Conservation (phyloP, 306 rosid genomes). For the Mimosa bimucronata region DNA sequence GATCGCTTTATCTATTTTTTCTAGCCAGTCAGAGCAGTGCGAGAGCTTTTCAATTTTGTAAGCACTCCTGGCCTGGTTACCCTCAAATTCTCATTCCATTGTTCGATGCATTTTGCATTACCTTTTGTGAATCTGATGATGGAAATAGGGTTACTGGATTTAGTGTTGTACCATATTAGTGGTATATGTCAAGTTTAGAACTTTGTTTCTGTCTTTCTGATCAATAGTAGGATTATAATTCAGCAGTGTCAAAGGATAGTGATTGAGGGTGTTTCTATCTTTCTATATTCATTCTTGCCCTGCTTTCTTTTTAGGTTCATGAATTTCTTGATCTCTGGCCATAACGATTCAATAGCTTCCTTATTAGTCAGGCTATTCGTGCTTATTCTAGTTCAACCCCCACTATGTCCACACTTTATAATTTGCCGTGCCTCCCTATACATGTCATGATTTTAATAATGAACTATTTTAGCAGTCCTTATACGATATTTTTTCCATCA, state of each 20-base stretch:
- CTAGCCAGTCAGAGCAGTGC: slow-evolving; percentile 47
- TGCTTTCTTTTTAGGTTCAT: slow-evolving; percentile 10
- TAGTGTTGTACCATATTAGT: slow-evolving; percentile 45
- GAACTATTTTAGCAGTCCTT: neutral
- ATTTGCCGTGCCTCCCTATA: neutral
- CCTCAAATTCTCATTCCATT: slow-evolving; percentile 36
- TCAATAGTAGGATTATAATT: slow-evolving; percentile 21
- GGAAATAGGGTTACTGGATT: slow-evolving; percentile 34
- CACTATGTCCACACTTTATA: neutral
- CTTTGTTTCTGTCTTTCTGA: slow-evolving; percentile 23
- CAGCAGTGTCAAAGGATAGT: slow-evolving; percentile 13
- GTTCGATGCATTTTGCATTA: slow-evolving; percentile 30
- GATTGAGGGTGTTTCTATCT: slow-evolving; percentile 12
- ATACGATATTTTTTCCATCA: neutral
- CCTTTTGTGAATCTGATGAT: slow-evolving; percentile 37
- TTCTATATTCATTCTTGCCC: neutral
- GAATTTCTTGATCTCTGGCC: slow-evolving; percentile 16
- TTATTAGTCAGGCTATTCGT: too few relatives aligned
- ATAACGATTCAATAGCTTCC: neutral
- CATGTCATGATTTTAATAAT: neutral
- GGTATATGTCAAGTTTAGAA: slow-evolving; percentile 40
- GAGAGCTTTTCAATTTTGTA: slow-evolving; percentile 45
- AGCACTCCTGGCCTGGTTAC: slow-evolving; percentile 55
- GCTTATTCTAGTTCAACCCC: neutral
- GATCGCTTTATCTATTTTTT: slow-evolving; percentile 34